Base-by-base conservation (phyloP, 768 basidiomycete genomes). In the Psilocybe subaeruginosa region DNA sequence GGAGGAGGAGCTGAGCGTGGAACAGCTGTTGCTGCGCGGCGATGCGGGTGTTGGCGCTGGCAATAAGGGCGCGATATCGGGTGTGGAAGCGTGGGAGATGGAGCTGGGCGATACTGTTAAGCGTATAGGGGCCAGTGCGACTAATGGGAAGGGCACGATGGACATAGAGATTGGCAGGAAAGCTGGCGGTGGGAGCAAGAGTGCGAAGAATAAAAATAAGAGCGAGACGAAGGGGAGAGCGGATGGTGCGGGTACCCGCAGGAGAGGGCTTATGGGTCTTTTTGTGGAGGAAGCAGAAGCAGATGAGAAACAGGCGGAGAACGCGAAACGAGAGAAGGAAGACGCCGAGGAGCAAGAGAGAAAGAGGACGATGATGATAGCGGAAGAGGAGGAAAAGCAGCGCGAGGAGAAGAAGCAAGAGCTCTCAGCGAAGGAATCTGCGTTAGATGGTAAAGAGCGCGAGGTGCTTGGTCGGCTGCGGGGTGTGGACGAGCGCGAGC, bases 21-120 rank as follows among this genome's bases (percentile, higher is more conserved):
- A 68, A 17, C 65, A 71, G 23, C 68, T 72, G 19, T 60, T 70
- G 31, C 29, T 54, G 4, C 51, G 59, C 43, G 41, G 11, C 5
- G 46, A 60, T 9, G 45, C 46, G 39, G 33, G 9, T 8, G 35
- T 9, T 8, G 27, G 27, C 7, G 27, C 23, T 31, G 49, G 16
- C 23, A 50, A 31, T 23, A 23, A 19, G 11, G 46, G 58, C 35
- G 53, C 49, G 1, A 68, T 69, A 1, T 66, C 68, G 14, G 70
- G 72, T 3, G 70, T 62, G 12, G 69, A 70, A 17, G 72, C 72
- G 1, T 73, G 70, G 72, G 72, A 73, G 63, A 63, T 73, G 46
- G 72, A 70, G 63, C 55, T 71, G 9, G 72, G 72, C 2, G 70
- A 73, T 41, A 73, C 72, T 8, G 72, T 73, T 8, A 73, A 71